phyloP scores from a whole-genome alignment of 495 filamentous ascomycete genomes.

The Tuber microsphaerosporum region DNA sequence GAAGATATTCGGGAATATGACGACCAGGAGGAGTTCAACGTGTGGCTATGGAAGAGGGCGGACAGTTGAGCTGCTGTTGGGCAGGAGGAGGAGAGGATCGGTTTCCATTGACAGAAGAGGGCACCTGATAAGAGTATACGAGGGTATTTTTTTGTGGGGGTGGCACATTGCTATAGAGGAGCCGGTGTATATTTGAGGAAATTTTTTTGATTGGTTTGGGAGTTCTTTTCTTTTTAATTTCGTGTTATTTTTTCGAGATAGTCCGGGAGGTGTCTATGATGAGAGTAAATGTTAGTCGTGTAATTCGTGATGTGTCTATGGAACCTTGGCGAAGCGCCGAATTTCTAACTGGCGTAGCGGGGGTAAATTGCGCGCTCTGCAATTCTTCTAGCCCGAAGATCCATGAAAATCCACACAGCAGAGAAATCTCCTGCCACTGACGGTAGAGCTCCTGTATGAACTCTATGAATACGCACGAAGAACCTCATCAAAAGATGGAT shows the following conservation, averaged over 20 bases:
- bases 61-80: neutral
- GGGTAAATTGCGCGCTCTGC: neutral
- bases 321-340: neutral
- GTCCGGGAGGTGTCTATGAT: neutral
- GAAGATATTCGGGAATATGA: conserved; percentile 40
- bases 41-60: conserved; percentile 46
- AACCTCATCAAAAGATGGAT: neutral
- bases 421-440: neutral
- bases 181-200: neutral
- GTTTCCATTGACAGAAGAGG: neutral
- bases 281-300: neutral
- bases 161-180: neutral
- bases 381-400: neutral
- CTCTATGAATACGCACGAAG: neutral
- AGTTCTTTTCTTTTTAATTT: neutral
- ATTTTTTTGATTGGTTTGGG: neutral
- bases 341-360: neutral
- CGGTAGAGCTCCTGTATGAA: neutral
- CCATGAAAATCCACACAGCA: neutral
- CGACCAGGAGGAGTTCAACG: conserved; percentile 43
- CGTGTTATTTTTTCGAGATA: neutral
- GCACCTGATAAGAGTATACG: neutral
- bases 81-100: neutral
- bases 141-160: neutral
- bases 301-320: neutral